Evolutionary conservation across 352 stramenopile genomes (phyloP), one percentile per base, ranked within the genome.

Genomic region (Globisporangium parvum): DNA sequence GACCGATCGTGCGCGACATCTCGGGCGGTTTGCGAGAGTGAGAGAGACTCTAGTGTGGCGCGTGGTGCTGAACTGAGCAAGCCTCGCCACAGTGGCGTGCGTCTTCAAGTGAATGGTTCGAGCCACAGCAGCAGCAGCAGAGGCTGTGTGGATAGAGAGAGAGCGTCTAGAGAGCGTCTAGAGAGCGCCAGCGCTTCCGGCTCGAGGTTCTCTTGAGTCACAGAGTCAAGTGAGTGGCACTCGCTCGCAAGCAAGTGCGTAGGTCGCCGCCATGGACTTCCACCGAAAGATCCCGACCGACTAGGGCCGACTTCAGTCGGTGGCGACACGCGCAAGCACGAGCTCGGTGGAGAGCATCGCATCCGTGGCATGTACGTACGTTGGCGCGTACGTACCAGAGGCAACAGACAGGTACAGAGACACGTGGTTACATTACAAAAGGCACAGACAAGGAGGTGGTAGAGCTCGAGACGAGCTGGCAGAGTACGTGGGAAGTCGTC

Each of bases 1-100:
- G 73, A 20, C 73, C 73, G 2, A 72, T 82, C 50, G 68, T 69
- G 3, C 70, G 62, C 31, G 66, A 82, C 54, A 70, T 80, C n/a
- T 66, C 69, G 33, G 69, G 64, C 10, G 66, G 26, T 20, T 44
- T 57, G 45, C 59, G 51, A 63, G 18, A 11, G 12, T 18, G 8
- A 44, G 18, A 5, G 39, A 20, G 18, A n/a, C 4, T 6, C 26
- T 31, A 41, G 37, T 41, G 3, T 44, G 39, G 3, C 5, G 15
- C 39, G 6, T 9, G 14, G 15, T 44, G 39, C 15, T 44, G 39
- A 20, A 37, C 31, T 8, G 31, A 37, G 31, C 31, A 9, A 44
- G 14, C 39, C 17, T 41, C 4, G 12, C 3, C 12, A 1, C 17
- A 17, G 37, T 17, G 37, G 6, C 10, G 12, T n/a, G n/a, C n/a